Base-by-base conservation (phyloP, 495 filamentous ascomycete genomes). In the Thermochaetoides thermophila region DNA sequence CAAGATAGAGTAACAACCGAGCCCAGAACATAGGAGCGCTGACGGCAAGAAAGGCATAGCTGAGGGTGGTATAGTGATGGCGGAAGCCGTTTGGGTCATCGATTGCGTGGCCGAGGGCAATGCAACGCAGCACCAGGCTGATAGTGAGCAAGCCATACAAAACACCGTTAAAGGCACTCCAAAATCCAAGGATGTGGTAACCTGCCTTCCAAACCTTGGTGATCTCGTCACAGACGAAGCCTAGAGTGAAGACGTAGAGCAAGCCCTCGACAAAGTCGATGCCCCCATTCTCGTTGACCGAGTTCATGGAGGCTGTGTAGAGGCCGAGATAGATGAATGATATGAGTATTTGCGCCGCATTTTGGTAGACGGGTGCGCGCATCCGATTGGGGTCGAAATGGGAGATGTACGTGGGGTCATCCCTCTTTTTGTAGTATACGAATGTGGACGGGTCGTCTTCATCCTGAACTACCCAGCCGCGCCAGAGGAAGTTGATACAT, bases 21-120 rank as follows among this genome's bases (percentile, higher is more conserved):
- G 76, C 74, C 89, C 89, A 97, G 55, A 97, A 94, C 83, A 97
- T 85, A 1, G 89, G 89, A 0, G 87, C 84, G 12, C 74, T 73
- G 52, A 94, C 91, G 4, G 89, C 87, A 17, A 76, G 52, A 53
- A 95, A 92, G 59, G 93, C 87, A 57, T 97, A 97, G 45, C 75
- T 81, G 15, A 95, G 54, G 29, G 73, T 59, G 50, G 93, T 93
- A 57, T 74, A 81, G 18, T 69, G 52, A 20, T 60, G 52, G n/a
- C 86, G 70, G 21, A 66, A 40, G 1, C 44, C 55, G 35, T 69
- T 64, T 1, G 34, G 25, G 12, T 68, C 53, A 4, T 59, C 56
- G 1, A 55, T 49, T 0, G 61, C 25, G 45, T 89, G 73, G 15
- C 63, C 59, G 10, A 93, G 60, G 11, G 84, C 89, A 34, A 85